Evolutionary conservation across 2,329 filamentous ascomycete genomes (phyloP).

Genomic region (Colletotrichum abscissum): DNA sequence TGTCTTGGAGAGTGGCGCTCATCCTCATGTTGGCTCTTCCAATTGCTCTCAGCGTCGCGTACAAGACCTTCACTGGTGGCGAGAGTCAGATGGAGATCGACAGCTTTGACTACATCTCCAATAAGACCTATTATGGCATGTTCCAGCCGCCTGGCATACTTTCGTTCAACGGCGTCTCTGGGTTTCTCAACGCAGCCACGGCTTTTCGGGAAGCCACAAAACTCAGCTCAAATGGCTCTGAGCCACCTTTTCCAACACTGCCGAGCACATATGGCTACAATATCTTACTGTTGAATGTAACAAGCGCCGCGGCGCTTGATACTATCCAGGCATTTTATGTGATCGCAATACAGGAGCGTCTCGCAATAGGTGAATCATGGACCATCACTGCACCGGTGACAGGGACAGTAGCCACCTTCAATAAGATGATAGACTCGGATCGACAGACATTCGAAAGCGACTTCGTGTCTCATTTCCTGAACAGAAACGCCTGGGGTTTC

Average conservation of each 20-base stretch:
- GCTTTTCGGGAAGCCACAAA: background rate
- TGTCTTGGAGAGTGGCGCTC: background rate
- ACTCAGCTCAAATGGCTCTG: background rate
- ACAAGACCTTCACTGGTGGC: background rate
- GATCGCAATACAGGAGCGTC: background rate
- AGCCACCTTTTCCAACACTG: background rate
- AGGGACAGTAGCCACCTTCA: background rate
- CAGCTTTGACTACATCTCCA: background rate
- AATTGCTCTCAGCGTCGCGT: background rate
- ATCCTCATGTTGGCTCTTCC: background rate
- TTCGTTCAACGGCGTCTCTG: background rate
- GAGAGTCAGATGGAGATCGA: background rate
- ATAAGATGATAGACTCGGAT: background rate
- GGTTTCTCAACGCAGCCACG: background rate
- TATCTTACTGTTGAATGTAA: background rate
- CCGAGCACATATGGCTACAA: background rate
- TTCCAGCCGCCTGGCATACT: background rate
- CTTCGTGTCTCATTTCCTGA: background rate
- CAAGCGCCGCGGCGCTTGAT: background rate
- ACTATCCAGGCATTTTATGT: background rate
- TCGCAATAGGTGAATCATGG: background rate
- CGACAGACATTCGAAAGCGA: background rate
- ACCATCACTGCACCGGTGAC: background rate
- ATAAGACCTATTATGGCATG: background rate
- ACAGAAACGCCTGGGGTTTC: background rate